Evolutionary conservation across 2,329 filamentous ascomycete species (phyloP), one percentile per base, ranked within the genome.

Genomic region (Penicillium concentricum): DNA sequence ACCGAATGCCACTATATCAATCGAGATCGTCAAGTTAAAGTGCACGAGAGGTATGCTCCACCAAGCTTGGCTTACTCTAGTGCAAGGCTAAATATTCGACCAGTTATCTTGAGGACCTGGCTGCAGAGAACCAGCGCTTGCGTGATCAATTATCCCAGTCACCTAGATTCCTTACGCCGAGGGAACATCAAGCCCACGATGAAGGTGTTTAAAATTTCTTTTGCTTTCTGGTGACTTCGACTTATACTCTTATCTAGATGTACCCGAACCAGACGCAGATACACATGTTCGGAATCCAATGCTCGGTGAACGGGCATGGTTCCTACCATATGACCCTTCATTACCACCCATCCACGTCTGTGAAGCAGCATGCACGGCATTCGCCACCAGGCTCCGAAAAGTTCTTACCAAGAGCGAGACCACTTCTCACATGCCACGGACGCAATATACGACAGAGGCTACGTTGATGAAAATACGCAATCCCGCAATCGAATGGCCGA

Each of bases 341-440:
- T 58, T 56, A 50, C 58, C 58, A 22, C 61, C 61, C n/a, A 63
- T 64, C 20, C 66, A 70, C 44, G 60, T 67, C 15, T 61, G 65
- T 16, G 67, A 68, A 58, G 67, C 66, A 43, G 66, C 65, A 22
- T 68, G 65, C 45, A 64, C 65, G 13, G 67, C 67, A 24, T 69
- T 69, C 57, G 69, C 69, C 18, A 69, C 63, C 2, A 61, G 67
- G 15, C 53, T 72, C 28, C 65, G 68, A 10, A 67, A 69, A 28
- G 65, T 63, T 30, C 60, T 72, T 5, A 65, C 60, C 1, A 64
- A 57, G 4, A 57, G 61, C 41, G 59, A 63, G 15, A 59, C 54
- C 9, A 61, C 62, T 16, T 48, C 61, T 5, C 61, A 67, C 35
- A 61, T 71, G 22, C 56, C 67, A 24, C 58, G 64, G 20, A 66